phyloP scores from a whole-genome alignment of 352 stramenopile genomes.

The Globisporangium solare region DNA sequence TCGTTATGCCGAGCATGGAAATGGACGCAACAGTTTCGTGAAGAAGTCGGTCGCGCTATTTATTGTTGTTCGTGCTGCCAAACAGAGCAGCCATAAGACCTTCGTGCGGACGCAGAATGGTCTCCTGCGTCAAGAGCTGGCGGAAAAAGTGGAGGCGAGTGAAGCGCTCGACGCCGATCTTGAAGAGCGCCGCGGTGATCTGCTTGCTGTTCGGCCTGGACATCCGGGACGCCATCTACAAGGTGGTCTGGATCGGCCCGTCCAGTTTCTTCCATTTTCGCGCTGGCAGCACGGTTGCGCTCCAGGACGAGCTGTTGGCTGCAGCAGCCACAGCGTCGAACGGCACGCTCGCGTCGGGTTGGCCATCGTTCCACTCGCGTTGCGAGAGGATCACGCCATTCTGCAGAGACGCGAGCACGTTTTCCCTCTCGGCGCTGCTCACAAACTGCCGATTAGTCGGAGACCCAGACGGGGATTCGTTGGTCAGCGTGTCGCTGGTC shows the following conservation, averaged over 20 bases:
- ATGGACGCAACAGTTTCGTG: too few relatives aligned
- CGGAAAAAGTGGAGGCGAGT: background rate
- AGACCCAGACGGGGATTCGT: background rate
- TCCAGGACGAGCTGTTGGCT: conserved; percentile 17
- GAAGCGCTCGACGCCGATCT: conserved; percentile 2
- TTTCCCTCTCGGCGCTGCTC: conserved; percentile 30
- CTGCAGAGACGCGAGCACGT: conserved; percentile 10
- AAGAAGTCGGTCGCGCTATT: too few relatives aligned
- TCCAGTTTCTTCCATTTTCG: conserved; percentile 34
- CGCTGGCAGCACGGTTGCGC: conserved; percentile 15
- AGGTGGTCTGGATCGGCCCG: conserved; percentile 30
- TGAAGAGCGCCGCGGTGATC: conserved; percentile 17
- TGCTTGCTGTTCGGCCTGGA: conserved; percentile 27
- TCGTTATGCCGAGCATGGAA: too few relatives aligned
- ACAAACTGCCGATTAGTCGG: conserved; percentile 21
- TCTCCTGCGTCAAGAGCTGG: background rate
- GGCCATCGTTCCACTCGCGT: conserved; percentile 29
- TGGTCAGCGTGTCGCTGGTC: background rate
- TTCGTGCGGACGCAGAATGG: background rate
- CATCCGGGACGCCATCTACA: conserved; percentile 28
- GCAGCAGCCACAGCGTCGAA: conserved; percentile 9
- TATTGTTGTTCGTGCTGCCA: too few relatives aligned
- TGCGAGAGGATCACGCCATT: conserved; percentile 28
- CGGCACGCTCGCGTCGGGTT: conserved; percentile 18
- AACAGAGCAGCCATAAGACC: too few relatives aligned